Base-by-base conservation (phyloP, 495 filamentous ascomycete species). In the Trichodelitschia bisporula region DNA sequence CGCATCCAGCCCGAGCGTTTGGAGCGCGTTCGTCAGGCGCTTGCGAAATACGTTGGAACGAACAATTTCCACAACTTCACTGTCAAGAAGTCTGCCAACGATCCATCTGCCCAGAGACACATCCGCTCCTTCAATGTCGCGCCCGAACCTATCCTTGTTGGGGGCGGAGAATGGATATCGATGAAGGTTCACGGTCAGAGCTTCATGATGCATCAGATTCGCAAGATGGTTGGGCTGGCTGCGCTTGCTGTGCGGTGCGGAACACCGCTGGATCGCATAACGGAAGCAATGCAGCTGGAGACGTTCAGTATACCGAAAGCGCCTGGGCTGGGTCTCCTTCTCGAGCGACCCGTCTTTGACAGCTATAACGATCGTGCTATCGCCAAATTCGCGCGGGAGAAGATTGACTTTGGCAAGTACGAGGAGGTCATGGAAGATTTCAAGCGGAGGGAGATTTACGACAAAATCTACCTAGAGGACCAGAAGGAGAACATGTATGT, bases 121-220 rank as follows among this genome's bases (percentile, higher is more conserved):
- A 97, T 97, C 56, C 82, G 75, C 39, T 79, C 77, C 2, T 97
- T 95, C 60, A 54, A 40, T 27, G 44, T 68, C 19, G n/a, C 21
- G 6, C 21, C 21, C 6, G 21, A 39, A n/a, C 42, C 42, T 18
- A 37, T 41, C 26, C 39, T 45, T 26, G 41, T 41, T 36, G 43
- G 80, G 39, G 73, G 79, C 46, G 90, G 77, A 11, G 72, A 97
- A 52, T 97, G 86, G 86, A 61, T 97, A 4, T 84, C 75, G 16
- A 57, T 95, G 32, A 90, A 89, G 40, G 78, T 97, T 12, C 89
- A 95, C 49, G 86, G 86, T 0, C 86, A 97, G 51, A 80, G 72
- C 35, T 97, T 97, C 61, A 97, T 97, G 86, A 97, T 97, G 86
- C 86, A 97, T 48, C 86, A 97, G 51, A 97, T 97, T 49, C 74